Percentiles rank a stretch among this genome's conserved stretches.
These are phyloP conservation scores for Cladophialophora yegresii DNA, from an alignment of 2,329 filamentous ascomycete species.

Conservation along the genomic window DNA sequence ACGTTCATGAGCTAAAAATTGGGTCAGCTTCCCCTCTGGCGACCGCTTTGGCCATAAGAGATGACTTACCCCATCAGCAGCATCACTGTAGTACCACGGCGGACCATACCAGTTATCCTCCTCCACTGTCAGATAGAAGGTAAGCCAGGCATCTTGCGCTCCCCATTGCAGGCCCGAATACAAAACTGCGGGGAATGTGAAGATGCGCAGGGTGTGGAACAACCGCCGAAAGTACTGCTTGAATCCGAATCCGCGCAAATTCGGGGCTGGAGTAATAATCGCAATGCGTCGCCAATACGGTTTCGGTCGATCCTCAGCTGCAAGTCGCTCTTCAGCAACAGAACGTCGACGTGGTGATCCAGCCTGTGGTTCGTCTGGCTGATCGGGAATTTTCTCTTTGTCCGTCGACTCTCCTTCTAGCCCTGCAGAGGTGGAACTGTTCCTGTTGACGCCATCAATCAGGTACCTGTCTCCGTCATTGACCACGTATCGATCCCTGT, in stretches of 20 bases:
- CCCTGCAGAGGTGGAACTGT: slow-evolving; percentile 14
- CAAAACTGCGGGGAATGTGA: slow-evolving; percentile 60
- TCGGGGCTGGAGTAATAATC: slow-evolving; percentile 59
- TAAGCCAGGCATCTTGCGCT: slow-evolving; percentile 61
- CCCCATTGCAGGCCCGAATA: slow-evolving; percentile 63
- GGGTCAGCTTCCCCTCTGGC: not conserved
- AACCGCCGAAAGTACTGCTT: slow-evolving; percentile 58
- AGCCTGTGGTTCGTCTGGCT: slow-evolving; percentile 8
- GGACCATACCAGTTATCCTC: slow-evolving; percentile 58
- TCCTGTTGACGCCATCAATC: slow-evolving; percentile 27
- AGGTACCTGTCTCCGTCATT: slow-evolving; percentile 29
- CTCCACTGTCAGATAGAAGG: slow-evolving; percentile 61
- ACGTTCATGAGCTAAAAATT: slow-evolving; percentile 37
- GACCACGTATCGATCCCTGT: slow-evolving; percentile 28
- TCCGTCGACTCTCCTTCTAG: slow-evolving; percentile 1
- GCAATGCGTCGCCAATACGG: slow-evolving; percentile 59
- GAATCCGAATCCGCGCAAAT: slow-evolving; percentile 56
- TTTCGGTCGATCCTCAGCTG: slow-evolving; percentile 43
- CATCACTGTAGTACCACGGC: slow-evolving; percentile 59
- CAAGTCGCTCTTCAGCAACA: slow-evolving; percentile 24
- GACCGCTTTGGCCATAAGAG: not conserved
- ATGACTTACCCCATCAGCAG: slow-evolving; percentile 49
- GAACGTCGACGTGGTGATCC: not conserved
- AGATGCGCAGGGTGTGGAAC: slow-evolving; percentile 59
- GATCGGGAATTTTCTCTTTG: slow-evolving; percentile 18